These are phyloP conservation scores for Acanthamoeba culbertsoni DNA, from an alignment of 208 protist species.

Conservation along the genomic window DNA sequence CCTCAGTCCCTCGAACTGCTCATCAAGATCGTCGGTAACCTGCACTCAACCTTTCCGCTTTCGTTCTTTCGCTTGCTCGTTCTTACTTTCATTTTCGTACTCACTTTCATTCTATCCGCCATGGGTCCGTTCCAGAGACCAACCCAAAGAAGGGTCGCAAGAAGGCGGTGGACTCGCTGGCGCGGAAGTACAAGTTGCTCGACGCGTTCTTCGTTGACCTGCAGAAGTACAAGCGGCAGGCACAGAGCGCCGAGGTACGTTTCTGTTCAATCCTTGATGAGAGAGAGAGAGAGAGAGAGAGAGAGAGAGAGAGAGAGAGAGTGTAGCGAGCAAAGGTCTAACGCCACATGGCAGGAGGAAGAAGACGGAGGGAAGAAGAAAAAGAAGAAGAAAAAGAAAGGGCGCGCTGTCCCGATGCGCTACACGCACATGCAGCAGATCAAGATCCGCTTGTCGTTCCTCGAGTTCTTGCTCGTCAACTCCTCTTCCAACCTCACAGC, in stretches of 20 bases:
- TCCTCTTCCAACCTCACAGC: conserved; percentile 64
- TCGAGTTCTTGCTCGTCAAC: conserved; percentile 73
- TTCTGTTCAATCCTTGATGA: not conserved
- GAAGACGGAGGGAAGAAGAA: not conserved
- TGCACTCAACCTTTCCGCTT: not conserved
- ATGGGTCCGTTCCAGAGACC: conserved; percentile 38
- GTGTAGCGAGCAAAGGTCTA: no score
- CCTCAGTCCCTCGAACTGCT: conserved; percentile 66
- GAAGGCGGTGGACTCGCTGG: conserved; percentile 68
- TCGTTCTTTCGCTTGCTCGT: not conserved
- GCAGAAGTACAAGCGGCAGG: conserved; percentile 51
- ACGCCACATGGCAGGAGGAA: not conserved
- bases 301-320: no score
- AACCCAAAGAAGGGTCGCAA: conserved; percentile 60
- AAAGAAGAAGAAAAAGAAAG: conserved; percentile 50
- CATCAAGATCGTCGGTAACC: conserved; percentile 67
- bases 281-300: not conserved
- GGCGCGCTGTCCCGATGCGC: not conserved
- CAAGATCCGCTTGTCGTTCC: conserved; percentile 68
- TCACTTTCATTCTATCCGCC: not conserved
- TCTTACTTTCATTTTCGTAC: not conserved
- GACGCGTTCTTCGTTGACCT: conserved; percentile 40
- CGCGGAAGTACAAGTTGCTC: conserved; percentile 57
- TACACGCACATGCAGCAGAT: conserved; percentile 67
- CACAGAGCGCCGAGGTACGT: not conserved